These are phyloP conservation scores for Cryptococcus maquisensis DNA, from an alignment of 1,284 basidiomycete genomes.

Conservation along the genomic window DNA sequence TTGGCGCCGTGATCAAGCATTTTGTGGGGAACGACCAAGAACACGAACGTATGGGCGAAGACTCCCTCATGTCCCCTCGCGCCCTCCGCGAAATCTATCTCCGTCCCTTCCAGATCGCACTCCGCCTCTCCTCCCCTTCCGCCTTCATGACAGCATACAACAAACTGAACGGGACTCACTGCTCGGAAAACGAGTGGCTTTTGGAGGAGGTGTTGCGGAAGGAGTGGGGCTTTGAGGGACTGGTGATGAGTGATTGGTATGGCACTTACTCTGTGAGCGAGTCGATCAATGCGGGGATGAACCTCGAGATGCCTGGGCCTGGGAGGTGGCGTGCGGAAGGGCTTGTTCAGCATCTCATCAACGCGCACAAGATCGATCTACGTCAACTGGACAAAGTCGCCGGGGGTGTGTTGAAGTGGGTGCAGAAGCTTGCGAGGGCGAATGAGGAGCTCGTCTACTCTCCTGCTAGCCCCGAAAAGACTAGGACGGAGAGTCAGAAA, in stretches of 20 bases:
- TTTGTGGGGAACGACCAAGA: slow-evolving; percentile 48
- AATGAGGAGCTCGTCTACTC: slow-evolving; percentile 31
- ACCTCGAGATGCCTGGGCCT: slow-evolving; percentile 56
- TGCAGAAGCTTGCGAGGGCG: slow-evolving; percentile 21
- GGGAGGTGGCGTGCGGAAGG: slow-evolving; percentile 21
- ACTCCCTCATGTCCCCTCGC: slow-evolving; percentile 47
- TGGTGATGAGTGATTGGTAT: slow-evolving; percentile 59
- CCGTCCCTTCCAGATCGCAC: slow-evolving; percentile 74
- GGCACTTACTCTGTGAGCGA: slow-evolving; percentile 62
- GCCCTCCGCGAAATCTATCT: slow-evolving; percentile 78
- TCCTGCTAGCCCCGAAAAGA: slow-evolving; percentile 15
- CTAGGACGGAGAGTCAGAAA: slow-evolving; percentile 17
- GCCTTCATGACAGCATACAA: slow-evolving; percentile 53
- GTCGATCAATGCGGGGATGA: slow-evolving; percentile 65
- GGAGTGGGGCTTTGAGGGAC: slow-evolving; percentile 67
- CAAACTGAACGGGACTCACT: slow-evolving; percentile 63
- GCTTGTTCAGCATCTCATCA: slow-evolving; percentile 58
- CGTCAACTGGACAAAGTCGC: slow-evolving; percentile 21
- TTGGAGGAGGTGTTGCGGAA: slow-evolving; percentile 39
- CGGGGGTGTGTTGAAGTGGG: slow-evolving; percentile 43
- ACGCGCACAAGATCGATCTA: slow-evolving; percentile 55
- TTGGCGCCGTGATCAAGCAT: slow-evolving; percentile 55
- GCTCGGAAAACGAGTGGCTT: slow-evolving; percentile 63
- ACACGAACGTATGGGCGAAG: slow-evolving; percentile 35
- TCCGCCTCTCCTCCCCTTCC: slow-evolving; percentile 55